Conservation (phyloP, 768 basidiomycete species). For the Suillus hirtellus region DNA sequence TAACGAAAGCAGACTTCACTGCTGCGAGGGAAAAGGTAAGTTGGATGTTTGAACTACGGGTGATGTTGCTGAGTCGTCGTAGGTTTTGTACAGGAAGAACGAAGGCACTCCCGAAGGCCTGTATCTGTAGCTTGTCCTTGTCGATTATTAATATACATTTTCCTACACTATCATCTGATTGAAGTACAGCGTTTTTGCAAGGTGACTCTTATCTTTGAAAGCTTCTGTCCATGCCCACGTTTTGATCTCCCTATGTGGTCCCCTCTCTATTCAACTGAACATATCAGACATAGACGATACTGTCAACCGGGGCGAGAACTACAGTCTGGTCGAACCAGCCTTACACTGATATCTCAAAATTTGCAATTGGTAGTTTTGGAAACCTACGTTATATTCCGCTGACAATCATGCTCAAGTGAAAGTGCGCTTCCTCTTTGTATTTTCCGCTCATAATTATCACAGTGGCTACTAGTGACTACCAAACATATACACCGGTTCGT, state of each 20-base stretch:
- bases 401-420: neutral
- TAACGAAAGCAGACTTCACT: conserved; percentile 89
- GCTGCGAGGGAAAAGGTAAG: conserved; percentile 89
- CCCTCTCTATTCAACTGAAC: neutral
- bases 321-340: neutral
- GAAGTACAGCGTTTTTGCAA: neutral
- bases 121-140: conserved; percentile 55
- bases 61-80: conserved; percentile 16
- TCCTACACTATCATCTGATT: neutral
- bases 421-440: neutral
- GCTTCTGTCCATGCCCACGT: neutral
- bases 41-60: conserved; percentile 1
- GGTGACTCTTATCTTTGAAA: neutral
- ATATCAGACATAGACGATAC: neutral
- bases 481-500: neutral
- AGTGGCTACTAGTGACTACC: neutral
- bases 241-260: neutral
- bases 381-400: neutral
- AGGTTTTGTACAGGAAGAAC: conserved; percentile 95
- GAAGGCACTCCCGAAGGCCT: conserved; percentile 93
- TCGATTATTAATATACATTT: neutral
- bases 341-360: neutral
- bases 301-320: neutral
- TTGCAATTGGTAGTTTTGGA: neutral
- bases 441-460: neutral